Base-by-base conservation (phyloP, 305 asterid species). In the Plantago lanceolata region DNA sequence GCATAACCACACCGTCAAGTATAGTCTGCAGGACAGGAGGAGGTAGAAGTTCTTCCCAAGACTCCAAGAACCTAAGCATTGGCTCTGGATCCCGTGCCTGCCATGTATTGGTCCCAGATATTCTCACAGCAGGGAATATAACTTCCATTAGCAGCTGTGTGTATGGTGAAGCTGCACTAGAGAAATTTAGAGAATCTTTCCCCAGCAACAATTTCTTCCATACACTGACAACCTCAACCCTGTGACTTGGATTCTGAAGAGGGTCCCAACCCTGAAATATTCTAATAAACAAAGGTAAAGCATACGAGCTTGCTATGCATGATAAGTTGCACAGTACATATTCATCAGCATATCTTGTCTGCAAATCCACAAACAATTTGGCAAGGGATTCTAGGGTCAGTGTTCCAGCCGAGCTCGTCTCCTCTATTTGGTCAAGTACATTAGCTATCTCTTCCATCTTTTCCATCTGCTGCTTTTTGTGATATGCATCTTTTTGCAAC, bases 181-280 rank as follows among this genome's bases (percentile, higher is more conserved):
- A 80, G 66, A 84, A 63, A 48, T 50, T 74, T 64, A 63, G 70
- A 29, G 74, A 67, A 31, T 88, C 85, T 66, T 75, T 82, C 15
- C 82, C 93, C 79, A 81, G 87, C 71, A 89, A 73, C 75, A 92
- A 76, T 60, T 70, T 76, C 80, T 79, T 89, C 98, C 98, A 92
- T 66, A 49, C 56, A 21, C 85, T 77, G 24, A 87, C 80, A 63
- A 81, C 68, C 67, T 82, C 89, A 8, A 71, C 70, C 16, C 95
- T 89, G 74, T 92, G 89, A 16, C 75, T 82, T 37, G 98, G 97
- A 76, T 87, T 85, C 76, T 87, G 93, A 70, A 92, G 96, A 53
- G 95, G 96, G 63, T 89, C 85, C 98, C 97, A 92, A 4, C 96
- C 96, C 78, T 89, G 94, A 79, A 92, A 89, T 65, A 80, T 79